Base-by-base conservation (phyloP, 2,329 filamentous ascomycete genomes). In the Phoma sp. region DNA sequence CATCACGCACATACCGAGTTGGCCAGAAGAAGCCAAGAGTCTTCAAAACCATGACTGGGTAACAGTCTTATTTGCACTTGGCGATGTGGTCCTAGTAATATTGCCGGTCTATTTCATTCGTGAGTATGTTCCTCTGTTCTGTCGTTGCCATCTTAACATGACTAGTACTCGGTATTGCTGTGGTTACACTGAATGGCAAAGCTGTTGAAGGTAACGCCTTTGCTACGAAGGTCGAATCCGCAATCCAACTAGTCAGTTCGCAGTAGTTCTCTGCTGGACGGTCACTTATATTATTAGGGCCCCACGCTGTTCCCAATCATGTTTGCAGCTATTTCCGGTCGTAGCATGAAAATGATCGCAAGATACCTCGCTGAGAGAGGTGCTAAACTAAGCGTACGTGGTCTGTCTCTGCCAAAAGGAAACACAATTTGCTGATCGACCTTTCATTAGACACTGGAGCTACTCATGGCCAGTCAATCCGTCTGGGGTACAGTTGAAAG, bases 291-390 rank as follows among this genome's bases (percentile, higher is more conserved):
- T 22, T 8, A 4, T 12, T 31, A 72, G 67, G 68, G 71, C 15
- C 74, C 74, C 2, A 74, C 74, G 0, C 50, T 77, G 9, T 76
- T 73, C 31, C 74, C 74, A 0, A 74, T 77, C 12, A 27, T 74
- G 0, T 76, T 76, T 35, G 72, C 74, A 0, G 73, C 74, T 0
- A 70, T 77, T 0, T 60, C 51, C 25, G 73, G 73, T 1, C 58
- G 70, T 9, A 73, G 72, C 17, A 65, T 75, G 59, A 74, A 74
- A 38, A 74, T 72, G 63, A 66, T 75, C 15, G 70, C 74, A 0
- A 33, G 72, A n/a, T 75, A 65, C 27, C 45, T 67, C 2, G 73
- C 71, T 0, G 74, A 76, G 32, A 67, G 54, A 43, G 73, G 73
- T 0, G 41, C 70, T 0, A 72, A 65, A 12, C 36, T 77, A 0